Conservation (phyloP, 208 protist species). For the Jaenimonas drosophilae region DNA sequence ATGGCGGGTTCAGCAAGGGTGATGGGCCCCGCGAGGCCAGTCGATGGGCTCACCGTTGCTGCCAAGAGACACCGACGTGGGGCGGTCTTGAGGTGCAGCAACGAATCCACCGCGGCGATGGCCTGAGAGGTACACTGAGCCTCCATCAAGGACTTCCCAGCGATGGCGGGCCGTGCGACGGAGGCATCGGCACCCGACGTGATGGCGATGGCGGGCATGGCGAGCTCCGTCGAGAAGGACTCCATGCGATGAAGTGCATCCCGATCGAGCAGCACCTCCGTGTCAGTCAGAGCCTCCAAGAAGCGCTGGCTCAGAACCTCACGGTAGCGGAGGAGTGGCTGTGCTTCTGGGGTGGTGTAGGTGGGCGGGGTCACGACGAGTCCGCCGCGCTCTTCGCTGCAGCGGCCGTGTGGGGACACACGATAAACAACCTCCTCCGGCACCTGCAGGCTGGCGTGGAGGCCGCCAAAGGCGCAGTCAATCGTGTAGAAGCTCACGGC, state of each 20-base stretch:
- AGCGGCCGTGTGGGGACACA: slow-evolving; percentile 68
- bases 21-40: no score
- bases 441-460: slow-evolving; percentile 12
- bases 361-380: slow-evolving; percentile 4
- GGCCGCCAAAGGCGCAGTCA: slow-evolving; percentile 70
- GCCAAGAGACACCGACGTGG: no score
- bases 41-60: no score
- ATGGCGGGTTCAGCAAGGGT: no score
- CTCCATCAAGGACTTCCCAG: no score
- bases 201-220: no score
- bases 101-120: no score
- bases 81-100: no score
- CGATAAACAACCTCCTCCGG: slow-evolving; percentile 17
- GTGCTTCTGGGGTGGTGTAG: slow-evolving; percentile 15
- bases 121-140: no score
- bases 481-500: slow-evolving; percentile 18
- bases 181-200: no score
- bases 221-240: neutral
- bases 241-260: slow-evolving; percentile 10
- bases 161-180: no score
- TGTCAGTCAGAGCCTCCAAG: slow-evolving; percentile 21
- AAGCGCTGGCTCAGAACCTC: slow-evolving; percentile 26
- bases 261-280: slow-evolving; percentile 10
- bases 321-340: slow-evolving; percentile 10
- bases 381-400: slow-evolving; percentile 22